Percentiles rank a stretch among this genome's conserved stretches.
Evolutionary conservation across 192 early-diverging fungal genomes (phyloP).

Genomic region (Diversispora epigaea): DNA sequence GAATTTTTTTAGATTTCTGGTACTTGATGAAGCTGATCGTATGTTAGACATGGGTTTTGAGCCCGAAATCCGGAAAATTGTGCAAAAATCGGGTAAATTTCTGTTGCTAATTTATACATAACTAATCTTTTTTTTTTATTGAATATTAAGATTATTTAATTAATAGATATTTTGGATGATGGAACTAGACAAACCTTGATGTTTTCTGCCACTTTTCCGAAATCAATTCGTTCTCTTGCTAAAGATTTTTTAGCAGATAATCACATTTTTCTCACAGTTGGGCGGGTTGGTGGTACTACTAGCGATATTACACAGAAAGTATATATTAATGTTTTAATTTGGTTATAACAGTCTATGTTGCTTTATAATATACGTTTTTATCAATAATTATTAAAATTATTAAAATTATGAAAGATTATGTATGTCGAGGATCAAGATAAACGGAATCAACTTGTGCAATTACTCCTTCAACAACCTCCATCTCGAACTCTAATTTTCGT

Average conservation of each 20-base stretch:
- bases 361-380: background rate
- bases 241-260: constrained; percentile 82
- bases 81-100: constrained; percentile 47
- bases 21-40: constrained; percentile 87
- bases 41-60: constrained; percentile 99
- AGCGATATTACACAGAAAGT: constrained; percentile 89
- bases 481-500: constrained; percentile 79
- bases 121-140: background rate
- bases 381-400: background rate
- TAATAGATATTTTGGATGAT: constrained; percentile 71
- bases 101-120: background rate
- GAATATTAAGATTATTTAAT: constrained; percentile 5
- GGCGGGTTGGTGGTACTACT: constrained; percentile 87
- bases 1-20: constrained; percentile 45
- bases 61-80: constrained; percentile 84
- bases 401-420: constrained; percentile 44
- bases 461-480: constrained; percentile 50
- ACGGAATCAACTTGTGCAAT: constrained; percentile 50
- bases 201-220: constrained; percentile 98
- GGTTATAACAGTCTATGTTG: constrained; percentile 42
- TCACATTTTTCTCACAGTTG: constrained; percentile 81
- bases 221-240: constrained; percentile 86
- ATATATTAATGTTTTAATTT: constrained; percentile 8
- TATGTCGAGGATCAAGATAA: constrained; percentile 67
- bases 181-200: constrained; percentile 85